phyloP scores from a whole-genome alignment of 306 rosid species.

The Vicia faba region DNA sequence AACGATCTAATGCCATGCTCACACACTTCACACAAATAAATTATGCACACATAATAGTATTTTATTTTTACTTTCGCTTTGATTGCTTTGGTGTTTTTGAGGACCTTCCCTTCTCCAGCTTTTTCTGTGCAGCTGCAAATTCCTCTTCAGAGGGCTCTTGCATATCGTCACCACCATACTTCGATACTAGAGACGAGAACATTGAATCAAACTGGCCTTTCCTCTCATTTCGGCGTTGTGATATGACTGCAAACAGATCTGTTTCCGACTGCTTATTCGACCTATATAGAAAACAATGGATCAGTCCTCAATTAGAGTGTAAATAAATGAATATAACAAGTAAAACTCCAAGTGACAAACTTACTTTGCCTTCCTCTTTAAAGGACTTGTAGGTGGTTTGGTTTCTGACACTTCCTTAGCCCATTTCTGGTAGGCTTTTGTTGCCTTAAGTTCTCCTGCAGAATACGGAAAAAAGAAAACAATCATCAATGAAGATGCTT shows the following conservation, averaged over 20 bases:
- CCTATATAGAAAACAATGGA: conserved; percentile 45
- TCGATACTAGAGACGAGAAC: conserved; percentile 75
- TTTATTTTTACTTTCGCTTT: conserved; percentile 55
- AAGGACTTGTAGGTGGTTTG: conserved; percentile 79
- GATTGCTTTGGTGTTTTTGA: conserved; percentile 64
- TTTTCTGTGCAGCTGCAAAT: conserved; percentile 73
- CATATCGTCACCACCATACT: conserved; percentile 61
- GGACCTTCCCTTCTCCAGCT: conserved; percentile 62
- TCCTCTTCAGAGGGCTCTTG: conserved; percentile 85
- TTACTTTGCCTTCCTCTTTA: conserved; percentile 62
- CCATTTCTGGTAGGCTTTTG: conserved; percentile 78
- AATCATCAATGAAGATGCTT: conserved; percentile 24
- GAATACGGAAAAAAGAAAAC: not conserved
- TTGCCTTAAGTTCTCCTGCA: conserved; percentile 71
- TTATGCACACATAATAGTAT: conserved; percentile 14
- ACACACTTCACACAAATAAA: conserved; percentile 16
- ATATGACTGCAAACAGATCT: conserved; percentile 62
- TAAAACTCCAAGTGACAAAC: conserved; percentile 33
- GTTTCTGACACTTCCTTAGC: conserved; percentile 69
- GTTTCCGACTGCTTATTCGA: conserved; percentile 57
- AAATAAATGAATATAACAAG: not conserved
- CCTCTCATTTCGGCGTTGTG: conserved; percentile 65
- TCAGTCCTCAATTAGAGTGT: conserved; percentile 11
- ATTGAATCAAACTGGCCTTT: conserved; percentile 69
- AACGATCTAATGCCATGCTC: conserved; percentile 20